Percentiles rank a stretch among this genome's conserved stretches.
These are phyloP conservation scores for Coniferiporia weirii DNA, from an alignment of 1,284 basidiomycete species.

Conservation along the genomic window DNA sequence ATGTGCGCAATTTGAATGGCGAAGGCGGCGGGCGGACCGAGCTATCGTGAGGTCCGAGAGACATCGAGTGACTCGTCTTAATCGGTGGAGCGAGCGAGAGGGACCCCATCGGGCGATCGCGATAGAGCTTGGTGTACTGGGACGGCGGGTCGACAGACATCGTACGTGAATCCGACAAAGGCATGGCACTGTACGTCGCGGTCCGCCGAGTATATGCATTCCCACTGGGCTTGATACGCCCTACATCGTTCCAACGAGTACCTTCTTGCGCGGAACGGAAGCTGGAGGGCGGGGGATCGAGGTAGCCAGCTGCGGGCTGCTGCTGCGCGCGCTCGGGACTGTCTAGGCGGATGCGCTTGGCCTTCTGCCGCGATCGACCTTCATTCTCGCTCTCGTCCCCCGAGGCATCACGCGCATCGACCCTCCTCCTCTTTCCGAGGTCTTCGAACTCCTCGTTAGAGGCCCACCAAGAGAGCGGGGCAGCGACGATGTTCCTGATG, in stretches of 20 bases:
- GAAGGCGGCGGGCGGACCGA: constrained; percentile 38
- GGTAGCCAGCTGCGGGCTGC: constrained; percentile 35
- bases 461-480: constrained; percentile 56
- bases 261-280: constrained; percentile 32
- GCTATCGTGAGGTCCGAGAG: constrained; percentile 28
- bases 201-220: constrained; percentile 1
- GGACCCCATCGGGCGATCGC: constrained; percentile 33
- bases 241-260: neutral
- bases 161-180: constrained; percentile 39
- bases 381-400: constrained; percentile 27
- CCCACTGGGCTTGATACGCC: neutral
- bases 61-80: constrained; percentile 30
- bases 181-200: neutral
- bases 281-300: constrained; percentile 48
- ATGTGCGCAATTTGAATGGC: constrained; percentile 57
- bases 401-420: constrained; percentile 37
- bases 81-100: constrained; percentile 26
- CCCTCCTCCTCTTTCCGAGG: constrained; percentile 39
- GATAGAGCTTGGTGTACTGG: constrained; percentile 31
- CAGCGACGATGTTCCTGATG: constrained; percentile 59
- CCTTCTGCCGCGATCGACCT: constrained; percentile 24
- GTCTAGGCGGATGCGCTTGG: constrained; percentile 51
- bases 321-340: constrained; percentile 39
- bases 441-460: constrained; percentile 39
- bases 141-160: constrained; percentile 60